phyloP scores from a whole-genome alignment of 1,284 basidiomycete species.

The Ceratobasidium sp. region DNA sequence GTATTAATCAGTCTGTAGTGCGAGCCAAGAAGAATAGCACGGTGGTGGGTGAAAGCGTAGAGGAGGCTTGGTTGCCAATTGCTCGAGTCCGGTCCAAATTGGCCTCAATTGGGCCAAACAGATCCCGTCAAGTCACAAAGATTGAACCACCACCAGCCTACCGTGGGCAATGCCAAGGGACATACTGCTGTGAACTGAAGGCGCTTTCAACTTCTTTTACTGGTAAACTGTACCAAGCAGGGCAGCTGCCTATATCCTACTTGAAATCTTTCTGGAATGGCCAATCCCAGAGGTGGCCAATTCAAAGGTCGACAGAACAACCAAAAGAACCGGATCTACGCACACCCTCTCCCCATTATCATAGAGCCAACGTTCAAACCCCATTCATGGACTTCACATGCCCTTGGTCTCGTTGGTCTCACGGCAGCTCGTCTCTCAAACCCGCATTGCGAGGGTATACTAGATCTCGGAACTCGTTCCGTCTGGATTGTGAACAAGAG shows the following conservation, averaged over 20 bases:
- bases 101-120: constrained; percentile 6
- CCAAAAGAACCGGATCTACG: constrained; percentile 72
- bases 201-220: background rate
- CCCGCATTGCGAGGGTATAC: constrained; percentile 70
- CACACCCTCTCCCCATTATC: constrained; percentile 66
- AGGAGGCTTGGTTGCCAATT: constrained; percentile 7
- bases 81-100: background rate
- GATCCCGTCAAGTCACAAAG: constrained; percentile 20
- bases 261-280: background rate
- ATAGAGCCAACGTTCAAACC: constrained; percentile 57
- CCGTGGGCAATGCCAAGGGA: background rate
- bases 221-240: background rate
- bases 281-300: constrained; percentile 40
- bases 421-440: constrained; percentile 60
- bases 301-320: constrained; percentile 62
- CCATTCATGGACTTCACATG: constrained; percentile 47
- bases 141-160: constrained; percentile 5
- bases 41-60: background rate
- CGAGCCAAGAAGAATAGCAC: background rate
- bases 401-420: constrained; percentile 63
- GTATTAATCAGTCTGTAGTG: background rate
- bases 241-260: background rate
- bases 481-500: constrained; percentile 76
- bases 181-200: no score
- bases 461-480: constrained; percentile 74